phyloP scores from a whole-genome alignment of 2,329 filamentous ascomycete genomes.

The Aspergillus amoenus region DNA sequence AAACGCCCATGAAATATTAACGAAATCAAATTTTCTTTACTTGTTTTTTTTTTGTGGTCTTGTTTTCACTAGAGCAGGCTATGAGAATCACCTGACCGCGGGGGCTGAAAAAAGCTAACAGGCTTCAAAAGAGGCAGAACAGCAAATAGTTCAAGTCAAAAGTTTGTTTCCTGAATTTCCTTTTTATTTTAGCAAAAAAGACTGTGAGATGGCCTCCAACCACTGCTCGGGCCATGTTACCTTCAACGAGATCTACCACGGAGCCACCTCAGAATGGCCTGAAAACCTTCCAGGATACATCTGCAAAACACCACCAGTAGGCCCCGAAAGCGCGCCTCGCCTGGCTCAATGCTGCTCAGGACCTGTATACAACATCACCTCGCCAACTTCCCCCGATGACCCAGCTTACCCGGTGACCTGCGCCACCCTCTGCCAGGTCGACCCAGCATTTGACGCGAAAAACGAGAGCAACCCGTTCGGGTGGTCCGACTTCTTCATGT shows the following conservation, averaged over 20 bases:
- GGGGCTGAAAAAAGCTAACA: too few species aligned
- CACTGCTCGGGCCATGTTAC: neutral
- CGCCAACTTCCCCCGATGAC: neutral
- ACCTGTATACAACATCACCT: neutral
- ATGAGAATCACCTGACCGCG: too few species aligned
- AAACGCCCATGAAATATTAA: too few species aligned
- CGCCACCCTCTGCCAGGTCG: constrained; percentile 2
- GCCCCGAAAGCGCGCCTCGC: neutral
- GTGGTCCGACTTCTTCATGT: constrained; percentile 3
- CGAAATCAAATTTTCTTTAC: too few species aligned
- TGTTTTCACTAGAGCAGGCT: too few species aligned
- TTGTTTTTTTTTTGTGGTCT: too few species aligned
- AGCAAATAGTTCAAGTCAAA: too few species aligned
- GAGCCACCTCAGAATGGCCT: neutral
- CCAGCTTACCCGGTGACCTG: constrained; percentile 1
- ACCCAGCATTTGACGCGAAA: neutral
- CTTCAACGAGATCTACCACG: neutral
- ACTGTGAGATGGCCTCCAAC: neutral
- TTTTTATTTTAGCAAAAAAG: neutral
- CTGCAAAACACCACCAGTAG: constrained; percentile 1
- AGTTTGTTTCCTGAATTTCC: neutral
- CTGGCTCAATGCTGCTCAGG: constrained; percentile 2
- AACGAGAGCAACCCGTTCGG: neutral
- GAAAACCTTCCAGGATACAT: neutral
- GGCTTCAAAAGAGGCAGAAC: too few species aligned